Percentiles rank a stretch among this genome's conserved stretches.
Conservation (phyloP, 208 protist genomes). For the Balamuthia mandrillaris region DNA sequence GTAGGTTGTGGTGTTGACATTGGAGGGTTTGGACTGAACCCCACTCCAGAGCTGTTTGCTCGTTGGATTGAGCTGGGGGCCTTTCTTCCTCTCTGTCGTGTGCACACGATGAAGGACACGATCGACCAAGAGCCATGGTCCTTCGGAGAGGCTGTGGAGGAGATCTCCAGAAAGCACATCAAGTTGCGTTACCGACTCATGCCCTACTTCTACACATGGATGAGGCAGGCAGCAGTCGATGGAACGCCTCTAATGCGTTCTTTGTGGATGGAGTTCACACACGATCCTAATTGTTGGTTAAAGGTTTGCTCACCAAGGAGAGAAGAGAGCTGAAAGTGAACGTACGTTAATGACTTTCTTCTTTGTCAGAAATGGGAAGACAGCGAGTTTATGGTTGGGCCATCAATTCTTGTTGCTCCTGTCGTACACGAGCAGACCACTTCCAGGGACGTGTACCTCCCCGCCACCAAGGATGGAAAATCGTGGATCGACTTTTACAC, state of each 20-base stretch:
- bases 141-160: neutral
- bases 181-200: neutral
- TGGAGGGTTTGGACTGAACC: neutral
- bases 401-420: neutral
- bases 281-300: neutral
- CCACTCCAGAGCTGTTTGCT: neutral
- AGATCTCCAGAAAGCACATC: neutral
- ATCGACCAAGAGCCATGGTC: neutral
- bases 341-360: neutral
- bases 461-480: neutral
- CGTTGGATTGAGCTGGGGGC: neutral
- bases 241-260: constrained; percentile 17
- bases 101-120: neutral
- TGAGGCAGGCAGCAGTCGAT: neutral
- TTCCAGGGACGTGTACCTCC: neutral
- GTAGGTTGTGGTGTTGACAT: constrained; percentile 1
- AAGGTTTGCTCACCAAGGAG: neutral
- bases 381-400: neutral
- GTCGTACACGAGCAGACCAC: neutral
- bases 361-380: neutral
- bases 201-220: neutral
- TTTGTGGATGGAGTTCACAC: neutral
- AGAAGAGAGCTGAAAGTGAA: too few species aligned
- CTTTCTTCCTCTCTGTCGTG: neutral
- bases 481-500: neutral